Evolutionary conservation across 129 eudicot species (phyloP), one percentile per base, ranked within the genome.

Genomic region (Deinandra increscens): DNA sequence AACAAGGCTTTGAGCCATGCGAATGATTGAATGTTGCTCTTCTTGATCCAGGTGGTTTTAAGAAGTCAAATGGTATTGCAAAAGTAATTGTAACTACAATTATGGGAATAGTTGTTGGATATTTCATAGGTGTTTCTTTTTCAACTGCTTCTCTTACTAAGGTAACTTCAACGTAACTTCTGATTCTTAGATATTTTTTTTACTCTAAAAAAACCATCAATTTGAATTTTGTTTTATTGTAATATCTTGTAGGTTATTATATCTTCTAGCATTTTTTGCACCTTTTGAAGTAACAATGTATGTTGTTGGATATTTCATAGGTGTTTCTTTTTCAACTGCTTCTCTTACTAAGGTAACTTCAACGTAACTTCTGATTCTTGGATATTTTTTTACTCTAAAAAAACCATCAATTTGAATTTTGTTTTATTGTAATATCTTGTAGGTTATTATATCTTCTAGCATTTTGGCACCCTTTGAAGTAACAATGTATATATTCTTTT

Each of bases 61-160:
- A 77, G 82, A 90, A 76, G 83, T 86, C 99, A 14, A 89, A 93
- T 78, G 99, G 89, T 43, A 80, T 83, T 69, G 95, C 81, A 18
- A 86, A 96, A 66, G 86, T 93, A 22, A 41, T 93, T 42, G 65
- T 87, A 56, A 93, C 97, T 59, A 85, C 97, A 48, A 80, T 89
- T 14, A 78, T 85, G 85, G 99, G 99, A 69, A 81, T 93, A 83
- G 92, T 87, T 48, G 83, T 93, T 65, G 99, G 99, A 62, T 93
- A 89, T 80, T 89, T 89, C 73, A 73, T 93, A 55, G 99, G 99
- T 41, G 87, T 89, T 45, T 89, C 99, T 33, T 93, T 89, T 85
- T 97, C 99, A 7, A 84, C 88, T 45, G 90, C 84, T 83, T 89
- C 95, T 64, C 80, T 91, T 43, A 71, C 90, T 45, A 89, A 75